Percentiles rank a stretch among this genome's conserved stretches.
These are phyloP conservation scores for Tubosaeta brunneosetosa DNA, from an alignment of 768 basidiomycete species.

Conservation along the genomic window DNA sequence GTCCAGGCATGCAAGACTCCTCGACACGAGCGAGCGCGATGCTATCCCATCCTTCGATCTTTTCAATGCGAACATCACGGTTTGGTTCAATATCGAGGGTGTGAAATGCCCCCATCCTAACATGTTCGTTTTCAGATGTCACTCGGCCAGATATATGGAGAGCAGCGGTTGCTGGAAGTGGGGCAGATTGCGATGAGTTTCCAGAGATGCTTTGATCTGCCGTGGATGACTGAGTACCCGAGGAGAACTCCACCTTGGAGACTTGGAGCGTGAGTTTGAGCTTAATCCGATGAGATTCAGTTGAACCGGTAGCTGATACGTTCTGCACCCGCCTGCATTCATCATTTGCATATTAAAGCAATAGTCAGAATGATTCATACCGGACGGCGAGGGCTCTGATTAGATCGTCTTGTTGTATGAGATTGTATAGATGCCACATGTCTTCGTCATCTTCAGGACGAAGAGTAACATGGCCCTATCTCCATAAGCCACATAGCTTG, in stretches of 20 bases:
- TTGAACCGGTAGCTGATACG: constrained; percentile 88
- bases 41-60: constrained; percentile 88
- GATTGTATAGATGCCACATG: constrained; percentile 99
- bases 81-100: constrained; percentile 92
- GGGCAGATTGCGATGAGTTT: constrained; percentile 26
- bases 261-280: constrained; percentile 83
- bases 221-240: constrained; percentile 48
- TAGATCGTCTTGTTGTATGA: constrained; percentile 85
- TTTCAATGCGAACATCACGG: constrained; percentile 86
- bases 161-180: constrained; percentile 44
- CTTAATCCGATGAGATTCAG: constrained; percentile 84
- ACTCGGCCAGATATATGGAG: constrained; percentile 88
- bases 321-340: constrained; percentile 73
- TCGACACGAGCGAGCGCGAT: constrained; percentile 75
- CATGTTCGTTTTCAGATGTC: constrained; percentile 79
- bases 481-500: constrained; percentile 16
- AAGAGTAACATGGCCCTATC: constrained; percentile 87
- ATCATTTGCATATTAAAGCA: constrained; percentile 6
- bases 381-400: constrained; percentile 85
- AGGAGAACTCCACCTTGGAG: constrained; percentile 73
- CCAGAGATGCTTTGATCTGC: constrained; percentile 35
- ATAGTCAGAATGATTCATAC: constrained; percentile 33
- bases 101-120: constrained; percentile 90
- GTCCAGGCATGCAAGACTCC: constrained; percentile 88
- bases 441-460: constrained; percentile 98